phyloP scores from a whole-genome alignment of 192 early-diverging fungal species.

The Lunasporangiospora selenospora region DNA sequence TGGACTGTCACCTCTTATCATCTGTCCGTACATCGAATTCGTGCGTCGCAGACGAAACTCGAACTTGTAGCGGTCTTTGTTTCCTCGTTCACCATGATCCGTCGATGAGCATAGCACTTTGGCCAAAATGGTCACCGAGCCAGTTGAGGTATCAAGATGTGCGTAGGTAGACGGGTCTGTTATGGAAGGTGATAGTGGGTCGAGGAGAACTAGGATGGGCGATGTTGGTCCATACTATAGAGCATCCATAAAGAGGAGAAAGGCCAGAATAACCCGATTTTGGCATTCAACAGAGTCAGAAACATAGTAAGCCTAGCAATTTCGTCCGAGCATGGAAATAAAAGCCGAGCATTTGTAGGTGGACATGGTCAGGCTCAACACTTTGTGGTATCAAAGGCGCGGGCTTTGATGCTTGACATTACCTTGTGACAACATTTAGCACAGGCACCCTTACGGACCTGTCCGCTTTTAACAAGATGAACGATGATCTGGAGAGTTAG shows the following conservation, averaged over 20 bases:
- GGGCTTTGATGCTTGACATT: too few species aligned
- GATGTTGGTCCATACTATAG: slow-evolving; percentile 41
- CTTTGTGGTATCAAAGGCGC: too few species aligned
- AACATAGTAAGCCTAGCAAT: too few species aligned
- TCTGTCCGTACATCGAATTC: background rate
- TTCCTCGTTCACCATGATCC: slow-evolving; percentile 41
- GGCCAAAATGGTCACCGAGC: slow-evolving; percentile 29
- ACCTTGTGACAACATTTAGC: slow-evolving; percentile 49
- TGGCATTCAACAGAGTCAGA: too few species aligned
- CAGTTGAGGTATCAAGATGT: slow-evolving; percentile 31
- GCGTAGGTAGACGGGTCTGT: slow-evolving; percentile 30
- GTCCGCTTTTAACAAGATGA: slow-evolving; percentile 30
- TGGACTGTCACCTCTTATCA: background rate
- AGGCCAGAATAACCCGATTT: too few species aligned
- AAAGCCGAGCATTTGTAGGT: too few species aligned
- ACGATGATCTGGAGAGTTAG: slow-evolving; percentile 40
- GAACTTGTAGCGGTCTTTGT: slow-evolving; percentile 39
- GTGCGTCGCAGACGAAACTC: slow-evolving; percentile 36
- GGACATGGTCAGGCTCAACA: too few species aligned
- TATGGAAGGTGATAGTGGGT: slow-evolving; percentile 34
- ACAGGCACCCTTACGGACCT: slow-evolving; percentile 36
- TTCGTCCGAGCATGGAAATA: too few species aligned
- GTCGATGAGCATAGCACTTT: slow-evolving; percentile 44
- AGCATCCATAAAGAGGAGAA: too few species aligned
- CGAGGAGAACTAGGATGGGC: slow-evolving; percentile 33